Percentiles rank a stretch among this genome's conserved stretches.
Evolutionary conservation across 352 stramenopile species (phyloP).

Genomic region (Globisporangium middletonii): DNA sequence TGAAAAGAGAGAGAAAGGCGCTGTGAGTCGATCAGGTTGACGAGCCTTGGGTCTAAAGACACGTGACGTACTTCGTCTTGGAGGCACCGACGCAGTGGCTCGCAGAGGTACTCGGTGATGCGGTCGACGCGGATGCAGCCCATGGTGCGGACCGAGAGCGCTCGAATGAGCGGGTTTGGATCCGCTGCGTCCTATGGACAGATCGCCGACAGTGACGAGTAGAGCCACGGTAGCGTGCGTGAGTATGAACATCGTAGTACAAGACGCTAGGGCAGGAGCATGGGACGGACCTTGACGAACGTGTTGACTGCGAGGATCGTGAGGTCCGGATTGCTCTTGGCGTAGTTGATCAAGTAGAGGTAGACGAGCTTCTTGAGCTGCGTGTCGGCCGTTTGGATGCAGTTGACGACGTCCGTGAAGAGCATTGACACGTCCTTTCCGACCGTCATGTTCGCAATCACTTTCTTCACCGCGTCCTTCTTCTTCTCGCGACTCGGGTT

Average conservation of each 20-base stretch:
- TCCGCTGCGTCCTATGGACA: slow-evolving; percentile 58
- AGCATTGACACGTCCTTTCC: slow-evolving; percentile 99
- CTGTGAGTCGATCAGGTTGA: too few relatives aligned
- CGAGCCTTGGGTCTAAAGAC: too few relatives aligned
- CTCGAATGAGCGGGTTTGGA: slow-evolving; percentile 92
- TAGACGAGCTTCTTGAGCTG: slow-evolving; percentile 99
- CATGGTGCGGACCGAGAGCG: slow-evolving; percentile 99
- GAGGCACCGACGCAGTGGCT: slow-evolving; percentile 93
- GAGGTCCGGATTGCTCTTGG: slow-evolving; percentile 98
- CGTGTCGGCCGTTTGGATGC: slow-evolving; percentile 98
- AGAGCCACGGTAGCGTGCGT: neutral
- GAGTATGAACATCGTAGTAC: neutral
- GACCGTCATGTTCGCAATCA: slow-evolving; percentile 99
- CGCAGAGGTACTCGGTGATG: slow-evolving; percentile 98
- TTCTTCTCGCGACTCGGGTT: slow-evolving; percentile 96
- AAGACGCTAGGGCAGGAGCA: too few relatives aligned
- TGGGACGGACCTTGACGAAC: slow-evolving; percentile 86
- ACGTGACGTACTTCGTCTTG: slow-evolving; percentile 52
- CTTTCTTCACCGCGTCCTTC: slow-evolving; percentile 99
- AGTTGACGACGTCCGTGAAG: slow-evolving; percentile 99
- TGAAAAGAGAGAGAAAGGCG: too few relatives aligned
- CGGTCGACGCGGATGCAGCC: slow-evolving; percentile 98
- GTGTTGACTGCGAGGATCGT: slow-evolving; percentile 99
- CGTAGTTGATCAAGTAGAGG: slow-evolving; percentile 99
- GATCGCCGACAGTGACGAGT: neutral